Evolutionary conservation across 768 basidiomycete species (phyloP), one percentile per base, ranked within the genome.

Genomic region (Psilocybe sp.): DNA sequence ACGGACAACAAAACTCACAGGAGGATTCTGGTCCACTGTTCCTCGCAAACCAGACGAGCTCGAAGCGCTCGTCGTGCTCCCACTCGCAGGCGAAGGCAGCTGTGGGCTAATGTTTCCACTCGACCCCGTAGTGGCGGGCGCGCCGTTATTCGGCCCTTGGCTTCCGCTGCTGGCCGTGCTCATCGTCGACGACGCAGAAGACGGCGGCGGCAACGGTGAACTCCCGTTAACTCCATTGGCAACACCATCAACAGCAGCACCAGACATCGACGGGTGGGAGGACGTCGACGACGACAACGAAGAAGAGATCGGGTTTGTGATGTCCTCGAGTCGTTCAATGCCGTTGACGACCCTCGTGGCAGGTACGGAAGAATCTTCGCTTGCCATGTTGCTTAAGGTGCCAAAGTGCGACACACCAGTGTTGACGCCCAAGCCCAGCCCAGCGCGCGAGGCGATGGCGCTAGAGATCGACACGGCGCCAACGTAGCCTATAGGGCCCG

Each of bases 21-120:
- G 95, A 60, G 95, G 95, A 66, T 98, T 98, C 72, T 96, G 92
- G 69, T 98, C 96, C 33, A 84, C 72, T 20, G 74, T 59, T 44
- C 63, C 61, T 50, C 63, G 58, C 49, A 57, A 70, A 37, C 72
- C 75, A 54, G 71, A 65, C 11, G 72, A 73, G 50, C 73, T 74
- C 44, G 68, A 59, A 4, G 73, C 72, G 34, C 84, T 80, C 8
- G 78, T 45, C 20, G 48, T 50, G 23, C 57, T 55, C 23, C 55
- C 51, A 9, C 54, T 46, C 42, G 81, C 81, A 40, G 89, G 89
- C 4, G 87, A 89, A 12, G 89, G 87, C 23, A 90, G 63, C 60
- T 89, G 86, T 3, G 89, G 89, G 13, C 89, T 90, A 0, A 75
- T 80, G 34, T 78, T 77, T 5, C 75, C 23, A 28, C 23, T 28